These are phyloP conservation scores for Hortiboletus flavorubellus DNA, from an alignment of 768 basidiomycete species.

Conservation along the genomic window DNA sequence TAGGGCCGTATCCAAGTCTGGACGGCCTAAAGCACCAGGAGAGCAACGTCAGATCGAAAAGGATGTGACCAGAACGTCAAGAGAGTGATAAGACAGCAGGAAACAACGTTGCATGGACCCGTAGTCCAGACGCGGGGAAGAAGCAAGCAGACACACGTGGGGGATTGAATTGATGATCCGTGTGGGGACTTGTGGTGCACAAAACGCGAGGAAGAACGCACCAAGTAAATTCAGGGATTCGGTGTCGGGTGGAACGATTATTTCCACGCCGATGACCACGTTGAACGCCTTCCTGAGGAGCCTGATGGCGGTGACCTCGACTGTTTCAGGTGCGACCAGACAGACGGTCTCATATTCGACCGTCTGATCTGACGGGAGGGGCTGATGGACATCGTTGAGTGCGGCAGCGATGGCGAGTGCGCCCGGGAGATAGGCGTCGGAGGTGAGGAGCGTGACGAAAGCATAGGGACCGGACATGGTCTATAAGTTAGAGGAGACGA, in stretches of 20 bases:
- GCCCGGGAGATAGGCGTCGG: constrained; percentile 90
- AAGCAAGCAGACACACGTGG: constrained; percentile 5
- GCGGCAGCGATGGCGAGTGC: constrained; percentile 85
- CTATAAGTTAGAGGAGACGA: constrained; percentile 16
- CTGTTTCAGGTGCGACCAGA: constrained; percentile 90
- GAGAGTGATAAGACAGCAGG: constrained; percentile 13
- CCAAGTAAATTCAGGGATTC: constrained; percentile 78
- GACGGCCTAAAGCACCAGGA: constrained; percentile 64
- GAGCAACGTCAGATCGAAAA: constrained; percentile 9
- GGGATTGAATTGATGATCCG: constrained; percentile 8
- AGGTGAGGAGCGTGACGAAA: constrained; percentile 90
- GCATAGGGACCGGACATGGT: constrained; percentile 69
- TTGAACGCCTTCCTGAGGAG: constrained; percentile 78
- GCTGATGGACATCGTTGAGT: constrained; percentile 68
- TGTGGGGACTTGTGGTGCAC: constrained; percentile 1
- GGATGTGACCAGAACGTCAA: not conserved
- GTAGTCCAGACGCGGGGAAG: constrained; percentile 8
- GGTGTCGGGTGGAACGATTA: constrained; percentile 67
- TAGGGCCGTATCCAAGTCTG: constrained; percentile 88
- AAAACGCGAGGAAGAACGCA: constrained; percentile 33
- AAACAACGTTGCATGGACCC: constrained; percentile 18
- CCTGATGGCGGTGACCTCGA: constrained; percentile 79
- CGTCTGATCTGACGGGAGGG: constrained; percentile 42
- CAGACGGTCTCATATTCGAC: constrained; percentile 71
- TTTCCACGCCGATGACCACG: constrained; percentile 87